Percentiles rank a stretch among this genome's conserved stretches.
Conservation (phyloP, 139 green algal species). For the Closterium sp. region DNA sequence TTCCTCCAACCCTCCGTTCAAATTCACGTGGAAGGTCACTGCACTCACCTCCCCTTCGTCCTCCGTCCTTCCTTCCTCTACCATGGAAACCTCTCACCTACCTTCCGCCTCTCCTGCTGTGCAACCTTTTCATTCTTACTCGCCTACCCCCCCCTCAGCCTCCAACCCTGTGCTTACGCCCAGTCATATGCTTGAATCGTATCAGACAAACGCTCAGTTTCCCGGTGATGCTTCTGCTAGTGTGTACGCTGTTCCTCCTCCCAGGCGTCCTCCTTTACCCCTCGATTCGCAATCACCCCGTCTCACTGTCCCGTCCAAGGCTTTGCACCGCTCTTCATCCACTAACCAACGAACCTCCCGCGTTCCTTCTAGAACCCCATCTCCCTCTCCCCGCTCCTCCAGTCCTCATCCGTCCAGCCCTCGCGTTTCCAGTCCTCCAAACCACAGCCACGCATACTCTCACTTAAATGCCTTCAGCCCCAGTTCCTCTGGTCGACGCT, state of each 20-base stretch:
- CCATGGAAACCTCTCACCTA: background rate
- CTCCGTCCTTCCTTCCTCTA: background rate
- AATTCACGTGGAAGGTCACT: background rate
- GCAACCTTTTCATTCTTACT: background rate
- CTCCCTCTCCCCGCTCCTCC: background rate
- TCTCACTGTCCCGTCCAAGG: background rate
- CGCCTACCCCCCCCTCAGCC: background rate
- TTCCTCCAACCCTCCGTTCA: background rate
- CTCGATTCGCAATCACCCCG: background rate
- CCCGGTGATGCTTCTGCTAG: background rate
- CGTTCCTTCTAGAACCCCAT: background rate
- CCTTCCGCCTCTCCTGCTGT: background rate
- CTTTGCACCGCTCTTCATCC: background rate
- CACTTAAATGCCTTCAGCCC: background rate
- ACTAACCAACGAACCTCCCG: background rate
- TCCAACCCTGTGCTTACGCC: background rate
- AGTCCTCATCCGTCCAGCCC: background rate
- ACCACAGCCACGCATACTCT: background rate
- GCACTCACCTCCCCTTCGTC: background rate
- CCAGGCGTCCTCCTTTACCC: background rate
- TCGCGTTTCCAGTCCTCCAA: background rate
- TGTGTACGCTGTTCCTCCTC: background rate
- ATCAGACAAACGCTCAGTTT: background rate
- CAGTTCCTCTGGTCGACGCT: background rate
- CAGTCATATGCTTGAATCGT: background rate